phyloP scores from a whole-genome alignment of 805 yeast species.

The Nakazawaea anatomiae region DNA sequence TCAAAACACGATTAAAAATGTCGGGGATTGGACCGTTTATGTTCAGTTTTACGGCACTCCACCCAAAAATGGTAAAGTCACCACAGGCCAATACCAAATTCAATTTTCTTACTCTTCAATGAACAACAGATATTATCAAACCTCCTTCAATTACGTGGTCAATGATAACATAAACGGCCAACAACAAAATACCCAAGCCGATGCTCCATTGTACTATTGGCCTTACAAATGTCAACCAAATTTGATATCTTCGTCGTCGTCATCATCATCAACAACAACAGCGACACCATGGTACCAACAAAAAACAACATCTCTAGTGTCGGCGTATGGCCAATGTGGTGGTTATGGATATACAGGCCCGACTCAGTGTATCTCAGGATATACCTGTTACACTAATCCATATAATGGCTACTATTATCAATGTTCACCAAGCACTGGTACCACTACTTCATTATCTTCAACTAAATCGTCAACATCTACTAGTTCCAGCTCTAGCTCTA shows the following conservation, averaged over 20 bases:
- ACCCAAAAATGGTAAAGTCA: background rate
- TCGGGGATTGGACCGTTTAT: background rate
- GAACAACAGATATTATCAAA: background rate
- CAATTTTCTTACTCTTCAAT: background rate
- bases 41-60: background rate
- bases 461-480: background rate
- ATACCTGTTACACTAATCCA: background rate
- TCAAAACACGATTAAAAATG: background rate
- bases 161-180: background rate
- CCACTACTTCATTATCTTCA: background rate
- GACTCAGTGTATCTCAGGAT: background rate
- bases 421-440: constrained; percentile 1
- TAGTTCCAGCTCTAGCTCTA: background rate
- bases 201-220: background rate
- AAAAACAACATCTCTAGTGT: background rate
- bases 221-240: background rate
- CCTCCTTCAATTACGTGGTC: background rate
- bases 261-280: background rate
- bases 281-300: background rate
- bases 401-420: background rate
- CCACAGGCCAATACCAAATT: background rate
- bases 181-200: background rate
- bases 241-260: background rate
- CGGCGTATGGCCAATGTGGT: constrained; percentile 8
- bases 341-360: background rate